These are phyloP conservation scores for Suhomyces emberorum DNA, from an alignment of 805 yeast genomes.

Conservation along the genomic window DNA sequence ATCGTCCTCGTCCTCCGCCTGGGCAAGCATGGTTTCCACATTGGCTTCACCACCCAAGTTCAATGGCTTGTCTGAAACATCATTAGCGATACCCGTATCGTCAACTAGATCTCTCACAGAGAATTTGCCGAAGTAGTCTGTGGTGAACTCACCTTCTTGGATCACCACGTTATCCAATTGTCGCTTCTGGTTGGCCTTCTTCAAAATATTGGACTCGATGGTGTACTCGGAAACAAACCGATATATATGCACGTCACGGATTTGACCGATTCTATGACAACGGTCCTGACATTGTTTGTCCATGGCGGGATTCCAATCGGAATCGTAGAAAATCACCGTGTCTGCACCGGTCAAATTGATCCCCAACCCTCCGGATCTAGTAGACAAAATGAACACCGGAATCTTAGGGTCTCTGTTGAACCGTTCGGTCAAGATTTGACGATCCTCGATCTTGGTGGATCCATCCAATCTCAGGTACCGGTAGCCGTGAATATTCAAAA, in stretches of 20 bases:
- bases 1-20: conserved; percentile 94
- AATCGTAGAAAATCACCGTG: conserved; percentile 95
- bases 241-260: conserved; percentile 95
- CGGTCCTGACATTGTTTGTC: conserved; percentile 99
- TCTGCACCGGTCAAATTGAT: conserved; percentile 98
- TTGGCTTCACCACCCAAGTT: conserved; percentile 28
- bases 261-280: conserved; percentile 98
- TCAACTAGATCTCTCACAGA: conserved; percentile 85
- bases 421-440: conserved; percentile 89
- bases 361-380: conserved; percentile 98
- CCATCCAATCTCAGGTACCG: conserved; percentile 95
- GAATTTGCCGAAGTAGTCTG: conserved; percentile 87
- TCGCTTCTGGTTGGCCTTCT: conserved; percentile 91
- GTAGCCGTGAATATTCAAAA: conserved; percentile 90
- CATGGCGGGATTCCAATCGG: conserved; percentile 99
- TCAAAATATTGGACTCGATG: conserved; percentile 90
- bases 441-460: conserved; percentile 94
- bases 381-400: conserved; percentile 87
- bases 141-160: conserved; percentile 97
- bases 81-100: conserved; percentile 40
- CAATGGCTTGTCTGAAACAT: conserved; percentile 40
- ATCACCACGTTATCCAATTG: conserved; percentile 92
- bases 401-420: conserved; percentile 83
- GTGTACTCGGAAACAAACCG: conserved; percentile 94
- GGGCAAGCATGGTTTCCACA: conserved; percentile 67